A percentile compares a stretch with the other conserved stretches of the same genome.
phyloP scores from a whole-genome alignment of 2,329 filamentous ascomycete genomes.

The Aureobasidium sp. region DNA sequence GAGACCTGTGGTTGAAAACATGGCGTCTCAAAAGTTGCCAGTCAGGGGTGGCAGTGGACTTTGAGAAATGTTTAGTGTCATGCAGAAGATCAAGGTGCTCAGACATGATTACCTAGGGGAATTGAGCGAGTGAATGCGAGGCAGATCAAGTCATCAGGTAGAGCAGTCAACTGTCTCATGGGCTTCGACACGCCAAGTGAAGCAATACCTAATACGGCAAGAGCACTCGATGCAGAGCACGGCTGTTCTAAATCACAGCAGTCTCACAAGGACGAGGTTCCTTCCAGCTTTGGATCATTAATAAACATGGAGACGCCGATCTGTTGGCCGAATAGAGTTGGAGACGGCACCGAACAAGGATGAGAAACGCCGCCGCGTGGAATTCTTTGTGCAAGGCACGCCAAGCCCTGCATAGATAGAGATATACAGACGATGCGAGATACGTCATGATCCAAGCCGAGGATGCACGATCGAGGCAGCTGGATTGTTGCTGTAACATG shows the following conservation, averaged over 20 bases:
- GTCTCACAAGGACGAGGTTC: not conserved
- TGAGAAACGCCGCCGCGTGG: no score
- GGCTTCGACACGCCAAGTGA: no score
- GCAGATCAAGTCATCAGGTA: not conserved
- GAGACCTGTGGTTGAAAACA: constrained; percentile 51
- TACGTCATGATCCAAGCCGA: constrained; percentile 5
- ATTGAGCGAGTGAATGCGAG: not conserved
- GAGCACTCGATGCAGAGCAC: not conserved
- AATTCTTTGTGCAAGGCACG: no score
- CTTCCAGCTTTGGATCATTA: not conserved
- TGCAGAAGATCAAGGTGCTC: not conserved
- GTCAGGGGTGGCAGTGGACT: not conserved
- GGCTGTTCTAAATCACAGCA: not conserved
- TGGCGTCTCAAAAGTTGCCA: constrained; percentile 24
- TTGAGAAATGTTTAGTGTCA: not conserved
- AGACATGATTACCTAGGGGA: not conserved
- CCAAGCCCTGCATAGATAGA: no score
- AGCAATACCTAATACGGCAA: no score
- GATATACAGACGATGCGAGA: no score
- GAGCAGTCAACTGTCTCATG: not conserved
- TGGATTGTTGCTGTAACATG: not conserved
- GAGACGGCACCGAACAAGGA: not conserved
- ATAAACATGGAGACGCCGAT: not conserved
- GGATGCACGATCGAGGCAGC: not conserved
- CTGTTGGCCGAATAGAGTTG: not conserved